These are phyloP conservation scores for Colletotrichum theobromicola DNA, from an alignment of 2,329 filamentous ascomycete genomes.

Conservation along the genomic window DNA sequence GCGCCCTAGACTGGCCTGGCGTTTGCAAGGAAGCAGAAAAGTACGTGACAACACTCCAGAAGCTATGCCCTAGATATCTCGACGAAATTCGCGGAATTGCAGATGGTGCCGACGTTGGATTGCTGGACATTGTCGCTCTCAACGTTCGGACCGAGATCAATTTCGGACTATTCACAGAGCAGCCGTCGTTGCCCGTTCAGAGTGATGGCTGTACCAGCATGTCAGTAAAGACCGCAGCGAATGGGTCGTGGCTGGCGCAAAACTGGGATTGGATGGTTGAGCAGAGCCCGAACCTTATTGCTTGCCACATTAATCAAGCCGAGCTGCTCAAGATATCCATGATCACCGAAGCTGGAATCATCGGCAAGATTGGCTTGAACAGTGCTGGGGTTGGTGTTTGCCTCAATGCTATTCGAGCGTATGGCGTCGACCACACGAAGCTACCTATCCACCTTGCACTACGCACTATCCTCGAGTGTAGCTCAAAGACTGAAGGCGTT, in stretches of 20 bases:
- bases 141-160: constrained; percentile 64
- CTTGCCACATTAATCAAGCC: constrained; percentile 48
- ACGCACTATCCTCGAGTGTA: constrained; percentile 58
- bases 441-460: constrained; percentile 68
- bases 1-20: background rate
- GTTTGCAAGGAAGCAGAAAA: background rate
- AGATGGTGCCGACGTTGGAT: constrained; percentile 46
- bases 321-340: constrained; percentile 55
- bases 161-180: constrained; percentile 54
- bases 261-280: constrained; percentile 66
- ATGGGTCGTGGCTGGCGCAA: constrained; percentile 50
- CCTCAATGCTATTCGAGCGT: constrained; percentile 66
- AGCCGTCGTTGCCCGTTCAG: constrained; percentile 22
- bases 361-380: constrained; percentile 72
- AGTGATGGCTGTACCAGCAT: constrained; percentile 62
- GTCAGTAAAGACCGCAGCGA: constrained; percentile 41
- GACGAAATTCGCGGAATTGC: constrained; percentile 59
- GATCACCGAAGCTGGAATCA: constrained; percentile 63
- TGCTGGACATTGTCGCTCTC: constrained; percentile 61
- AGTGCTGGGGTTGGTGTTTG: constrained; percentile 60
- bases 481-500: constrained; percentile 28
- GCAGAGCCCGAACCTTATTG: constrained; percentile 54
- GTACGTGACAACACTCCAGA: background rate
- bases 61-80: background rate
- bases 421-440: constrained; percentile 54